Conservation (phyloP, 2,329 filamentous ascomycete species). For the Curvularia sp. region DNA sequence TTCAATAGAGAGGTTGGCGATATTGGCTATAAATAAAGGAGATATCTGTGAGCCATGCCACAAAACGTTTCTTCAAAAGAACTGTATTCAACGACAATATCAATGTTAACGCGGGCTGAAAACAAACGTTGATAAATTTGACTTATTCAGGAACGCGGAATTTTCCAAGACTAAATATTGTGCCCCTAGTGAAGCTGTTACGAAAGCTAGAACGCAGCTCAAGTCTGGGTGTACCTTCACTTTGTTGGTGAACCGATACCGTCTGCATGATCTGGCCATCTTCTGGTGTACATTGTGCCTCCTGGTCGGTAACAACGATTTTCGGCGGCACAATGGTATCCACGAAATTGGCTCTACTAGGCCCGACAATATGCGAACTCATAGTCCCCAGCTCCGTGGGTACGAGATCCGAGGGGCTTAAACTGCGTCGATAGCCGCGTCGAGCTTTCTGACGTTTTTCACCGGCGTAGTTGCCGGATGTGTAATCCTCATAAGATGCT, state of each 20-base stretch:
- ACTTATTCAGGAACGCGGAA: constrained; percentile 7
- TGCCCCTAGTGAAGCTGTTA: constrained; percentile 31
- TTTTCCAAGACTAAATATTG: constrained; percentile 26
- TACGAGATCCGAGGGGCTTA: constrained; percentile 29
- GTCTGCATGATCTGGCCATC: constrained; percentile 28
- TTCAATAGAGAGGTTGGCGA: neutral
- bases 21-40: neutral
- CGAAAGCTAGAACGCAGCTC: constrained; percentile 32
- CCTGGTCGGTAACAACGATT: neutral
- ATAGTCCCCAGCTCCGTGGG: constrained; percentile 19
- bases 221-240: constrained; percentile 27
- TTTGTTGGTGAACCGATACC: constrained; percentile 28
- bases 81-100: neutral
- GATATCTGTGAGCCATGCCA: neutral
- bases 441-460: constrained; percentile 23
- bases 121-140: neutral
- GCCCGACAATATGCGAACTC: constrained; percentile 24
- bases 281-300: constrained; percentile 5
- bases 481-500: constrained; percentile 22
- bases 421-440: constrained; percentile 31
- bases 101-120: neutral
- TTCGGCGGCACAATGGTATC: neutral
- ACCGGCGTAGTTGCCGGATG: constrained; percentile 18
- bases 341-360: constrained; percentile 3
- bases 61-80: neutral